phyloP scores from a whole-genome alignment of 352 stramenopile genomes.

The Globisporangium heterothallicum region DNA sequence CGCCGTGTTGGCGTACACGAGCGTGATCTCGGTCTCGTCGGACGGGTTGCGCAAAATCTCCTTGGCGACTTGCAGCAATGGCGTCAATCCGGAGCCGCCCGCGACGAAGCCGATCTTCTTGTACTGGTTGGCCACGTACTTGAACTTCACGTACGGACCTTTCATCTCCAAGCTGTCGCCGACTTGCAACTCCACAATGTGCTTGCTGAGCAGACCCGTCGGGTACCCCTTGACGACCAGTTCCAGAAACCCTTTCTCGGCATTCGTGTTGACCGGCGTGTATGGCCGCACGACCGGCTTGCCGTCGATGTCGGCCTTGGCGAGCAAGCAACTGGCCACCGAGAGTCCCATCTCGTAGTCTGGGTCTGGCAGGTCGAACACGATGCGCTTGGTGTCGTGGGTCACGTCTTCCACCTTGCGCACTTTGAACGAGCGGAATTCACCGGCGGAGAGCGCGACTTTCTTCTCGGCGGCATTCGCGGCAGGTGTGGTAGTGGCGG shows the following conservation, averaged over 20 bases:
- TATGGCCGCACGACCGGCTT: slow-evolving; percentile 82
- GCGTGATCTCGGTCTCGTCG: slow-evolving; percentile 78
- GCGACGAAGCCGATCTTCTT: slow-evolving; percentile 88
- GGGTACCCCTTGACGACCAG: slow-evolving; percentile 90
- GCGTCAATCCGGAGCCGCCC: slow-evolving; percentile 87
- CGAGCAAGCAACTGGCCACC: slow-evolving; percentile 49
- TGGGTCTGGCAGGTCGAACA: slow-evolving; percentile 50
- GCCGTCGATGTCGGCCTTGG: slow-evolving; percentile 60
- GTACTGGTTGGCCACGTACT: slow-evolving; percentile 83
- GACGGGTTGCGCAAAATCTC: slow-evolving; percentile 76
- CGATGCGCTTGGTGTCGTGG: slow-evolving; percentile 69
- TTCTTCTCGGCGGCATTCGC: slow-evolving; percentile 23
- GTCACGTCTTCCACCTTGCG: slow-evolving; percentile 53
- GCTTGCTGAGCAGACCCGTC: slow-evolving; percentile 76
- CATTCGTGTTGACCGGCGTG: slow-evolving; percentile 83
- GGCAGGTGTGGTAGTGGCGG: background rate
- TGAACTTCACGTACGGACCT: slow-evolving; percentile 84
- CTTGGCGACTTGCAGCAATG: slow-evolving; percentile 86
- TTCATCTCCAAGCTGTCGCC: slow-evolving; percentile 89
- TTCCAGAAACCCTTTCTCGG: slow-evolving; percentile 77
- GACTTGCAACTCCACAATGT: slow-evolving; percentile 81
- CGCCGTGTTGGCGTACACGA: slow-evolving; percentile 83
- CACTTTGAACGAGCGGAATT: slow-evolving; percentile 65
- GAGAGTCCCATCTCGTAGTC: slow-evolving; percentile 64
- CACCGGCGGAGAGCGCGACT: slow-evolving; percentile 43